Conservation (phyloP, 2,329 filamentous ascomycete species). For the Alternaria postmessia region DNA sequence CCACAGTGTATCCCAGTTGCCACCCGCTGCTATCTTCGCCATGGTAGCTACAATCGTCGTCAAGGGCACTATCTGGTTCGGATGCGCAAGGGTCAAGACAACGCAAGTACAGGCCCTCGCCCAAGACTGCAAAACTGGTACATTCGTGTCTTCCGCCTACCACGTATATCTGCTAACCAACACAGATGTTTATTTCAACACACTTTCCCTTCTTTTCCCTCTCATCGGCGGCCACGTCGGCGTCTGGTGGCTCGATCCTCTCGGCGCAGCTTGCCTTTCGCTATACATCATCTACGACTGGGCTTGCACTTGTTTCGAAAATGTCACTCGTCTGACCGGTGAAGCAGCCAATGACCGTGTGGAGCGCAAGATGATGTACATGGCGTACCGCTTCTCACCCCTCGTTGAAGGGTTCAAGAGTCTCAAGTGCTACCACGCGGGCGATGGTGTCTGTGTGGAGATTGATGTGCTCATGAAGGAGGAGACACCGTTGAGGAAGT, state of each 20-base stretch:
- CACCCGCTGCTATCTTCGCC: constrained; percentile 63
- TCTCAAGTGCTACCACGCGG: constrained; percentile 67
- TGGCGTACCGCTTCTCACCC: constrained; percentile 65
- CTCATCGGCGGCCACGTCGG: constrained; percentile 66
- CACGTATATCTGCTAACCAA: neutral
- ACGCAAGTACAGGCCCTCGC: constrained; percentile 70
- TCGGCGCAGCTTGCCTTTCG: constrained; percentile 69
- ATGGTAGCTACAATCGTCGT: constrained; percentile 66
- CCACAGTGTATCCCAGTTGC: constrained; percentile 60
- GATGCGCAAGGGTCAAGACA: constrained; percentile 67
- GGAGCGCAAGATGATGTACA: constrained; percentile 65
- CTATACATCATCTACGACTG: constrained; percentile 75
- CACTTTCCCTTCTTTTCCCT: constrained; percentile 68
- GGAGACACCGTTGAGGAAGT: constrained; percentile 60
- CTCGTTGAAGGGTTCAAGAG: constrained; percentile 64
- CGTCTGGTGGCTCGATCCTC: constrained; percentile 73
- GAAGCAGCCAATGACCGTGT: constrained; percentile 62
- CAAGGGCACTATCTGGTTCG: constrained; percentile 68
- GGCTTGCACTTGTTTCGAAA: constrained; percentile 68
- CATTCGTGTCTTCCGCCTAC: no score
- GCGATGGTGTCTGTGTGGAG: constrained; percentile 70
- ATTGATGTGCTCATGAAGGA: constrained; percentile 67
- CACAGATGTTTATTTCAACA: constrained; percentile 71
- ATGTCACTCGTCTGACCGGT: constrained; percentile 67
- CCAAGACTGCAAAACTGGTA: constrained; percentile 64